Conservation (phyloP, 148 eudicot genomes). For the Rhododendron ovatum region DNA sequence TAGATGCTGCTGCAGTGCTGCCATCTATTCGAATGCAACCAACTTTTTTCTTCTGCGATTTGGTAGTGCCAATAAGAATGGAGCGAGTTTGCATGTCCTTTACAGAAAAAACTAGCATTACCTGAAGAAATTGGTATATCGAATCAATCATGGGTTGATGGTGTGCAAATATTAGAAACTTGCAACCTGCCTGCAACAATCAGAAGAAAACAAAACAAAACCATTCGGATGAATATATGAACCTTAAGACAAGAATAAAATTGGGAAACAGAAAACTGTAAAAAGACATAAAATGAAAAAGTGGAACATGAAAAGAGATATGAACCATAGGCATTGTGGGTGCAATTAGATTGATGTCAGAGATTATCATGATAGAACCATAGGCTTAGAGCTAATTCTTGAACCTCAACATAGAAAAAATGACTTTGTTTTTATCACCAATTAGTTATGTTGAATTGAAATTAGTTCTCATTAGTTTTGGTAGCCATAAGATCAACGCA, state of each 20-base stretch:
- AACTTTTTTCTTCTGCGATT: conserved; percentile 78
- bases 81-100: not conserved
- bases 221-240: not conserved
- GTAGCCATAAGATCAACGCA: not conserved
- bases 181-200: conserved; percentile 82
- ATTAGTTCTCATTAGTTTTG: not conserved
- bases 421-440: not conserved
- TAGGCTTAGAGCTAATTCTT: not conserved
- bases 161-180: conserved; percentile 94
- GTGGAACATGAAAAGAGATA: not conserved
- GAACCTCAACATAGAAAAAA: not conserved
- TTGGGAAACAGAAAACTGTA: not conserved
- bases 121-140: conserved; percentile 72
- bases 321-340: not conserved
- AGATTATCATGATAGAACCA: not conserved
- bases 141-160: conserved; percentile 88
- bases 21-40: conserved; percentile 95
- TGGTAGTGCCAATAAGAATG: conserved; percentile 14
- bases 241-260: not conserved
- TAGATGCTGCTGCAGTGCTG: conserved; percentile 68
- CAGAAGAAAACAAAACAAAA: not conserved
- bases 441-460: not conserved
- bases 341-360: not conserved
- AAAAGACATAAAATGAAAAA: not conserved
- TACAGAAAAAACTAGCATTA: conserved; percentile 16